Evolutionary conservation across 2,329 filamentous ascomycete species (phyloP).

Genomic region (Penicillium sp.): DNA sequence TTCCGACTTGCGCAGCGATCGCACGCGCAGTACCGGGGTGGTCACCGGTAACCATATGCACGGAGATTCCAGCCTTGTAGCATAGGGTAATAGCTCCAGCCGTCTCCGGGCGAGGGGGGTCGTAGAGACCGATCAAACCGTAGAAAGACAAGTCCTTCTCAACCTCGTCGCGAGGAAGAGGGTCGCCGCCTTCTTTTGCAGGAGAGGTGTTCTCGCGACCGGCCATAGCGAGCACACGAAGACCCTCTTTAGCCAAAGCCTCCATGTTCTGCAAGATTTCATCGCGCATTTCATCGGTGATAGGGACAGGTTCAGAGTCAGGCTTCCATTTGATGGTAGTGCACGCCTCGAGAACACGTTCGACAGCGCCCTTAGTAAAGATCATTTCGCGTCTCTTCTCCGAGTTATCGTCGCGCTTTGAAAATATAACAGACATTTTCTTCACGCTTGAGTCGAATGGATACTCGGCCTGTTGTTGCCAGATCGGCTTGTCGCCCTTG

Average conservation of each 20-base stretch:
- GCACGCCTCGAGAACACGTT: slow-evolving; percentile 65
- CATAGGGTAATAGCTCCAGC: slow-evolving; percentile 69
- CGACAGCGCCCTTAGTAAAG: slow-evolving; percentile 57
- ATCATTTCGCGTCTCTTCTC: slow-evolving; percentile 32
- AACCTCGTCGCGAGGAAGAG: slow-evolving; percentile 54
- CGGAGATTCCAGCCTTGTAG: slow-evolving; percentile 69
- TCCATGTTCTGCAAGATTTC: slow-evolving; percentile 68
- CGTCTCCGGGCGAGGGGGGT: slow-evolving; percentile 79
- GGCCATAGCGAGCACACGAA: slow-evolving; percentile 68
- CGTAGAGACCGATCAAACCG: slow-evolving; percentile 82
- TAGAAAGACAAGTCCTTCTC: slow-evolving; percentile 70
- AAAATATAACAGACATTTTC: slow-evolving; percentile 72
- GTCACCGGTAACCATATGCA: slow-evolving; percentile 83
- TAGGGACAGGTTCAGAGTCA: slow-evolving; percentile 37
- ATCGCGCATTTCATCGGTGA: slow-evolving; percentile 55
- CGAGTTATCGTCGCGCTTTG: slow-evolving; percentile 20
- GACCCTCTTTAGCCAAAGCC: slow-evolving; percentile 61
- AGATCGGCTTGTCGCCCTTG: slow-evolving; percentile 50
- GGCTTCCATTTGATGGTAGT: slow-evolving; percentile 49
- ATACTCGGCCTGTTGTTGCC: slow-evolving; percentile 64
- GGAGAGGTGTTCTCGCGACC: slow-evolving; percentile 32
- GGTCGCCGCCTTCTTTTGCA: slow-evolving; percentile 16
- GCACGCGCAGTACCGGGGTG: slow-evolving; percentile 75
- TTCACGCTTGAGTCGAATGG: slow-evolving; percentile 74
- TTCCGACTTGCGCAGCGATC: slow-evolving; percentile 75